Evolutionary conservation across 805 yeast genomes (phyloP), one percentile per base, ranked within the genome.

Genomic region (Yarrowia phangngaensis): DNA sequence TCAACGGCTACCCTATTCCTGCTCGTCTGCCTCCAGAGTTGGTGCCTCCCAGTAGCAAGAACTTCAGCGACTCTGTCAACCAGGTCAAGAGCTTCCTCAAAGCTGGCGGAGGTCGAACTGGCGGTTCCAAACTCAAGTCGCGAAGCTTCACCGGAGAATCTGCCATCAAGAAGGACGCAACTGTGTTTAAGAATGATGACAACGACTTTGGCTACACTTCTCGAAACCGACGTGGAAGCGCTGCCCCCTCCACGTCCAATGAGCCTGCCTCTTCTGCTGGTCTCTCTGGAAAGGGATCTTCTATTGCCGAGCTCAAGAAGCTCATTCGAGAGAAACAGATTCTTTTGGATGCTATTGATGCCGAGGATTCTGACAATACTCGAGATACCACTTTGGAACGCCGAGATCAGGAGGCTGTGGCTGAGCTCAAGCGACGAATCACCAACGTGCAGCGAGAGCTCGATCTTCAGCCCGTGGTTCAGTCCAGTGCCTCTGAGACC

Each of bases 1-100:
- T 90, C 61, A 89, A 88, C 60, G 97, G 97, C 2, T 79, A 77
- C 55, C 86, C 83, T n/a, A 67, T 92, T 43, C 98, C 98, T 17
- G 62, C 72, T 38, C 70, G 79, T 49, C 73, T 90, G 47, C 97
- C 97, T 3, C 87, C 94, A 2, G 95, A 88, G 60, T 74, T 90
- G 55, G 70, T 88, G 22, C 97, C 98, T 6, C 94, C 95, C 2
- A 83, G 95, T 6, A 75, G 83, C 28, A 78, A 80, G 58, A 73
- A 83, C 52, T 68, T 92, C 52, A 82, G 84, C 54, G 86, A 81
- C 56, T 75, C 83, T 12, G 75, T 82, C 63, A 74, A 74, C 58
- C 76, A 79, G 45, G 77, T 88, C 63, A 90, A 89, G 65, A 75
- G 79, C 50, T 74, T 76, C 32, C 67, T 84, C 58, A 73, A 70